Evolutionary conservation across 345 rosid species (phyloP).

Genomic region (Aegle marmelos): DNA sequence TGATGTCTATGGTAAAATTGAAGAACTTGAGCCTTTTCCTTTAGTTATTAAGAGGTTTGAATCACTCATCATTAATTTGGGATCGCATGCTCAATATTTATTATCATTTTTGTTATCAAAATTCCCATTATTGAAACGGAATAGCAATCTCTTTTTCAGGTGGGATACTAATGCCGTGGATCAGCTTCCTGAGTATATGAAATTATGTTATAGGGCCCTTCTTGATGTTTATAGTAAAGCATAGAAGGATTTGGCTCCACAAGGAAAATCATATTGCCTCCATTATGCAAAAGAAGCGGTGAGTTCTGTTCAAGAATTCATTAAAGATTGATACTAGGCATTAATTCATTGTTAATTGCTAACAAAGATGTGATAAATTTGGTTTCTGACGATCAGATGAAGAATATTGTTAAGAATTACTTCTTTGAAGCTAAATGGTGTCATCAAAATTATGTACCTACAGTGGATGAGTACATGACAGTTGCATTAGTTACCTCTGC

Average conservation of each 20-base stretch:
- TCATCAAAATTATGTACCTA: constrained; percentile 12
- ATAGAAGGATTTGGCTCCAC: constrained; percentile 9
- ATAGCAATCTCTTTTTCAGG: not conserved
- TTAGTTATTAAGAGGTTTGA: constrained; percentile 26
- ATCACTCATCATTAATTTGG: not conserved
- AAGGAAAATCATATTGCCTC: constrained; percentile 18
- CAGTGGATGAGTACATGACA: constrained; percentile 29
- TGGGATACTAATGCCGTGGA: constrained; percentile 20
- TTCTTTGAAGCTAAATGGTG: constrained; percentile 31
- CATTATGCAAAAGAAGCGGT: constrained; percentile 32
- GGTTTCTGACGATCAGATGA: constrained; percentile 20
- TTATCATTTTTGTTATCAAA: not conserved
- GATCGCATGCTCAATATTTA: not conserved
- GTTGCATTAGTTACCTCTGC: constrained; percentile 12
- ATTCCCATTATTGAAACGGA: not conserved
- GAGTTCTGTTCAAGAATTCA: not conserved
- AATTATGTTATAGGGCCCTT: constrained; percentile 26
- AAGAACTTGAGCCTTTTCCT: constrained; percentile 29
- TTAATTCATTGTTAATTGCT: not conserved
- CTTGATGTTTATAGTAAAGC: constrained; percentile 30
- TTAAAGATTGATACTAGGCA: no score
- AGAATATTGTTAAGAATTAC: constrained; percentile 11
- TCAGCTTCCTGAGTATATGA: constrained; percentile 32
- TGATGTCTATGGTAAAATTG: constrained; percentile 17
- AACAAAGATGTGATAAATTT: not conserved